A percentile compares a stretch with the other conserved stretches of the same genome.
phyloP scores from a whole-genome alignment of 768 basidiomycete genomes.

The Pholiota microspora region DNA sequence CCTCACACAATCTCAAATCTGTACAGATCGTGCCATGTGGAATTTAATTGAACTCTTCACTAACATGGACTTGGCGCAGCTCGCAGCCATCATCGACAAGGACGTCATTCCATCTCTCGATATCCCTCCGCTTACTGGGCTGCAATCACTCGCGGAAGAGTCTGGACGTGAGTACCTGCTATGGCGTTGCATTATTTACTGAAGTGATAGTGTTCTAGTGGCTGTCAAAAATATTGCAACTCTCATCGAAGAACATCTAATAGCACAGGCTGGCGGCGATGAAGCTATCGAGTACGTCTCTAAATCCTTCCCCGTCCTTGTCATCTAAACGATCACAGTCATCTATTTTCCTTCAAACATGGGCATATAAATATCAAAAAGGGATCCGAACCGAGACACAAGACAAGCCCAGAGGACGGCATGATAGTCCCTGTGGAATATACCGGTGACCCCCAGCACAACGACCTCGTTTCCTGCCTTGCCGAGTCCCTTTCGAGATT shows the following conservation, averaged over 20 bases:
- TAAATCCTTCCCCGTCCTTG: background rate
- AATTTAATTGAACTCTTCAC: constrained; percentile 64
- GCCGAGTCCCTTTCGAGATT: constrained; percentile 36
- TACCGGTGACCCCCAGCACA: constrained; percentile 37
- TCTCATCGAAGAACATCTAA: constrained; percentile 43
- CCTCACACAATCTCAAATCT: background rate
- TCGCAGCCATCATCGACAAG: constrained; percentile 56
- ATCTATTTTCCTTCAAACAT: constrained; percentile 58
- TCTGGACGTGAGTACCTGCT: constrained; percentile 18
- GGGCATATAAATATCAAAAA: constrained; percentile 39
- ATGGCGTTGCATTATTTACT: background rate
- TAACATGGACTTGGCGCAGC: constrained; percentile 64
- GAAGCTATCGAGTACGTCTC: constrained; percentile 28
- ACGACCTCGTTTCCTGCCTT: constrained; percentile 62
- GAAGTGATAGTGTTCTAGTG: constrained; percentile 29
- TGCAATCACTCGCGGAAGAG: constrained; percentile 24
- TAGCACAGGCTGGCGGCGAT: constrained; percentile 33
- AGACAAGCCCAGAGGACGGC: constrained; percentile 28
- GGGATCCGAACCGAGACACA: constrained; percentile 18
- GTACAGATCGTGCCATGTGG: constrained; percentile 48
- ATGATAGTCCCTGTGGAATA: constrained; percentile 54
- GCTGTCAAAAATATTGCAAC: constrained; percentile 44
- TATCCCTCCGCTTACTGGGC: constrained; percentile 33
- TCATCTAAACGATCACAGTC: constrained; percentile 16
- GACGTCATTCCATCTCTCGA: constrained; percentile 46